Base-by-base conservation (phyloP, 345 rosid species). In the Litchi chinensis region DNA sequence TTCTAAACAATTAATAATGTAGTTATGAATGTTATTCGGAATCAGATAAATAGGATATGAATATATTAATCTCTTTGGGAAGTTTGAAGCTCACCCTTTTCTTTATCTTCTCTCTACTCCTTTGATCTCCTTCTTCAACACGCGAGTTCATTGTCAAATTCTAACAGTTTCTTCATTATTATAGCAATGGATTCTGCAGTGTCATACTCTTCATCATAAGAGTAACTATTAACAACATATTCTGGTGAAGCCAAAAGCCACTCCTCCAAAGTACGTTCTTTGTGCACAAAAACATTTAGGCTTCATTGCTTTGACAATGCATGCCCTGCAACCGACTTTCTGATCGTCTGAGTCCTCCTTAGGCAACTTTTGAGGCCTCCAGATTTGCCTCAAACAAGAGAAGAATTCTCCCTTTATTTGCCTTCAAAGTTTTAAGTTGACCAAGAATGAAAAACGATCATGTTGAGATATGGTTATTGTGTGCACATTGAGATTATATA, bases 51-150 rank as follows among this genome's bases (percentile, higher is more conserved):
- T 67, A 48, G 56, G 81, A 83, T 19, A 81, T 18, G 66, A 81
- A 75, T 37, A 85, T 77, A n/a, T n/a, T n/a, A 80, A 78, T 71
- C 75, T 85, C 84, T 68, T 78, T 79, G 6, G 89, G 91, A 41
- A 82, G 43, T 78, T 67, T 86, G 78, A 88, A 90, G 67, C 80
- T 85, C 66, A 90, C 90, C 73, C 28, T 87, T 76, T 86, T 89
- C 76, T 82, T 84, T 11, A 10, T 24, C 46, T 68, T 88, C 70
- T 77, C 77, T 50, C 83, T 77, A 37, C 74, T 41, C 40, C 16
- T 0, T 73, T 65, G 5, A 46, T 60, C 10, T 73, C 60, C 21
- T 1, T 57, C 67, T 24, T 16, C 74, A 52, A n/a, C 26, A 8
- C 71, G 70, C n/a, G n/a, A n/a, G n/a, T n/a, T 77, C 64, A n/a